Conservation (phyloP, 2,329 filamentous ascomycete genomes). For the Salinomyces thailandicus region DNA sequence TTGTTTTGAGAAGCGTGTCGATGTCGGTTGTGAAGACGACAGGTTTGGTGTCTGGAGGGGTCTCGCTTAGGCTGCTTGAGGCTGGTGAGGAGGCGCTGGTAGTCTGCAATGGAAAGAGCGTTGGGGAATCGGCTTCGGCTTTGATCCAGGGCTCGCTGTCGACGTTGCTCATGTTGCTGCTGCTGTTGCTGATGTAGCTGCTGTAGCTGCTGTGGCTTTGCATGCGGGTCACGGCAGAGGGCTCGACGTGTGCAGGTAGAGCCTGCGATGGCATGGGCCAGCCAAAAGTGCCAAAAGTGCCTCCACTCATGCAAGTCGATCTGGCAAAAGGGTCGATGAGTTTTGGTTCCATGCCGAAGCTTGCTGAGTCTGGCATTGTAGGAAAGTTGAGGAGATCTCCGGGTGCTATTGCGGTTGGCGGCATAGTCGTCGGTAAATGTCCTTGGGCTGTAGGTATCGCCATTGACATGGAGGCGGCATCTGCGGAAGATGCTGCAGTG, state of each 20-base stretch:
- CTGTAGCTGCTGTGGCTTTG: constrained; percentile 13
- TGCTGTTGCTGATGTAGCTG: constrained; percentile 6
- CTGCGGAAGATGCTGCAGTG: constrained; percentile 3
- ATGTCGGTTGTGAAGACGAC: constrained; percentile 69
- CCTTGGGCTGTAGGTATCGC: too few relatives aligned
- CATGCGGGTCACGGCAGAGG: too few relatives aligned
- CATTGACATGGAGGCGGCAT: too few relatives aligned
- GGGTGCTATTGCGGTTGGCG: constrained; percentile 10
- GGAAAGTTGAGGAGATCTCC: constrained; percentile 14
- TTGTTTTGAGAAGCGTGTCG: constrained; percentile 78
- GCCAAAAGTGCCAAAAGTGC: constrained; percentile 6
- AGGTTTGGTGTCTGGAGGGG: constrained; percentile 28
- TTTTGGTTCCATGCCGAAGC: constrained; percentile 1
- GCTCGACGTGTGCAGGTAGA: too few relatives aligned
- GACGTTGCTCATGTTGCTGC: constrained; percentile 16
- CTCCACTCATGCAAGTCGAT: not conserved
- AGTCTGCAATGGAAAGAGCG: constrained; percentile 32
- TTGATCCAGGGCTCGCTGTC: constrained; percentile 32
- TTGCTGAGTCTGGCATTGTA: constrained; percentile 8
- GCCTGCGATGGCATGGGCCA: constrained; percentile 7
- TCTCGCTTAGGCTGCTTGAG: constrained; percentile 37
- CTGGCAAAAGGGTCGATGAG: constrained; percentile 2
- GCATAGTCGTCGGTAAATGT: too few relatives aligned
- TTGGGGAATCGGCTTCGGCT: constrained; percentile 32
- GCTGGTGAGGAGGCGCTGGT: constrained; percentile 17